Base-by-base conservation (phyloP, 1,284 basidiomycete genomes). In the Trichosporon ovoides region DNA sequence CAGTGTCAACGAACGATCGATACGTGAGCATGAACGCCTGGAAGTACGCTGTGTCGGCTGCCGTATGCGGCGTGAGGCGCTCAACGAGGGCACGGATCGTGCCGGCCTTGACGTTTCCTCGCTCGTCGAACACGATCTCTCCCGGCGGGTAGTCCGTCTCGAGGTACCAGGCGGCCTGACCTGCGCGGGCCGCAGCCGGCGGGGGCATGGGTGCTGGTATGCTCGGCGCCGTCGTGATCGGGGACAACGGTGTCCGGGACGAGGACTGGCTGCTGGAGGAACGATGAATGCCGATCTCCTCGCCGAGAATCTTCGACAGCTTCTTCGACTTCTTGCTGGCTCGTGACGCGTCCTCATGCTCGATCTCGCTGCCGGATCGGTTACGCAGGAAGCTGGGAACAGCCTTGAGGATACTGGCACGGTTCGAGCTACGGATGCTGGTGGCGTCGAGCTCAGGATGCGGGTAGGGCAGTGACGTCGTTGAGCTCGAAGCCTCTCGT, bases 1-100 rank as follows among this genome's bases (percentile, higher is more conserved):
- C 83, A 18, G 91, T 80, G 1, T 87, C 87, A 14, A 91, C 92
- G 76, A 98, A 98, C 0, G 92, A 95, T 66, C 94, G 91, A 81
- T 93, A 97, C 1, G 96, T 98, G 83, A 97, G 88, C 62, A 98
- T 77, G 83, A 98, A 99, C 1, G 93, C 88, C 73, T 89, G 88
- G 73, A 86, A 89, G 78, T 91, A 98, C 7, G 85, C 84, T 18
- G 67, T 70, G 56, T 73, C 73, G 60, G 55, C 83, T 70, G 85
- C 83, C 63, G 91, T 89, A 74, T 98, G 95, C 34, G 89, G 86
- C 2, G 95, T 98, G 58, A 98, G 79, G 7, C 91, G 84, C 70
- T 93, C 92, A 5, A 98, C 85, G 9, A 98, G 80, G 3, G 91
- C 91, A 14, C 83, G 79, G 12, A 95, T 81, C 1, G 93, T 94